These are phyloP conservation scores for Anthostomella pinea DNA, from an alignment of 2,329 filamentous ascomycete genomes.

Conservation along the genomic window DNA sequence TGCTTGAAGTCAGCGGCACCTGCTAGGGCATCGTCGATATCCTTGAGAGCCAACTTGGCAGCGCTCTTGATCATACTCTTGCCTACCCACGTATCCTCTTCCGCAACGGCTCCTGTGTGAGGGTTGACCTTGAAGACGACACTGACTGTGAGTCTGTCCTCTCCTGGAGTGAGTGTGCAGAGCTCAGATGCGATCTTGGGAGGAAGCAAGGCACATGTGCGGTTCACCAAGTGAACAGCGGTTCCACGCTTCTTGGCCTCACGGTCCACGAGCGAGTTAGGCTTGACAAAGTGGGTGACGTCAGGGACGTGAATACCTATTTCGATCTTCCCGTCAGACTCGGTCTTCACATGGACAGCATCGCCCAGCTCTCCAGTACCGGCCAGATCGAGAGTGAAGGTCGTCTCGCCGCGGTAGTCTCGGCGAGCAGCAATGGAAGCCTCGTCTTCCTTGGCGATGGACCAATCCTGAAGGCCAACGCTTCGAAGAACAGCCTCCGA, in stretches of 20 bases:
- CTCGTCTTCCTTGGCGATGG: constrained; percentile 78
- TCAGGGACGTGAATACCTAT: constrained; percentile 95
- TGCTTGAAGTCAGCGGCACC: constrained; percentile 62
- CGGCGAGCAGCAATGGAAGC: constrained; percentile 69
- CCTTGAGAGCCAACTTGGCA: constrained; percentile 78
- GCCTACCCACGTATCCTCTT: constrained; percentile 90
- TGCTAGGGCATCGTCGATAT: constrained; percentile 79
- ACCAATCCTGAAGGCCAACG: constrained; percentile 90
- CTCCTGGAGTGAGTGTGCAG: constrained; percentile 80
- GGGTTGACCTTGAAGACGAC: constrained; percentile 90
- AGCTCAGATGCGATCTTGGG: constrained; percentile 81
- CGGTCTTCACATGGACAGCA: constrained; percentile 85
- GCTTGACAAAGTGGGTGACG: constrained; percentile 94
- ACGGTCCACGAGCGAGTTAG: constrained; percentile 90
- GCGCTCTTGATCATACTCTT: constrained; percentile 90
- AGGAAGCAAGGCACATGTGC: constrained; percentile 82
- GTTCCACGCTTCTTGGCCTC: constrained; percentile 98
- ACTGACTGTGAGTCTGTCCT: constrained; percentile 88
- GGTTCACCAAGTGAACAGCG: constrained; percentile 90
- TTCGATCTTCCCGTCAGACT: constrained; percentile 82
- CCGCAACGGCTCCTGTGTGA: constrained; percentile 71
- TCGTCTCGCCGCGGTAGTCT: constrained; percentile 84
- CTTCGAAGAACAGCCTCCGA: constrained; percentile 94
- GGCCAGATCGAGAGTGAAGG: constrained; percentile 90
- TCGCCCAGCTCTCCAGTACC: constrained; percentile 86